These are phyloP conservation scores for Vitis amurensis DNA, from an alignment of 164 flowering plant genomes.

Conservation along the genomic window DNA sequence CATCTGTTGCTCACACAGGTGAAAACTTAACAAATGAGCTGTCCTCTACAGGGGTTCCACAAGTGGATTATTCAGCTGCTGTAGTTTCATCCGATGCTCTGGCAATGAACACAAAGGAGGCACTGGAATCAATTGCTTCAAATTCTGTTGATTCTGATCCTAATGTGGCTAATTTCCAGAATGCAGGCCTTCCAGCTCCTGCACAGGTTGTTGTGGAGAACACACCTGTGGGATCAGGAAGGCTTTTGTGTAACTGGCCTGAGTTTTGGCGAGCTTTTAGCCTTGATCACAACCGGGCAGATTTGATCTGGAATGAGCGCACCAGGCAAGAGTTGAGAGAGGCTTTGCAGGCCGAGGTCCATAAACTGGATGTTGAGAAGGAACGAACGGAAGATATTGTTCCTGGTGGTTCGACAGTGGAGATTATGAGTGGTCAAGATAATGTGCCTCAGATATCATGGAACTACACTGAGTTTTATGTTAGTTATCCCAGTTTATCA, in stretches of 20 bases:
- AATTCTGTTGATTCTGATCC: slow-evolving; percentile 45
- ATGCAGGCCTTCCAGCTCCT: slow-evolving; percentile 74
- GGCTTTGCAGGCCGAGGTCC: slow-evolving; percentile 90
- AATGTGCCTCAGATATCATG: slow-evolving; percentile 82
- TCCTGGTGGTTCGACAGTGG: slow-evolving; percentile 53
- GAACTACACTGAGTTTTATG: slow-evolving; percentile 88
- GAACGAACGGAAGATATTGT: slow-evolving; percentile 94
- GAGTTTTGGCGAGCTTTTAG: slow-evolving; percentile 98
- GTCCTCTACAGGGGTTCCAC: slow-evolving; percentile 35
- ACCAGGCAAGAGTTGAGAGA: slow-evolving; percentile 91
- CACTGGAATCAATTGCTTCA: slow-evolving; percentile 43
- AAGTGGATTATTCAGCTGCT: slow-evolving; percentile 33
- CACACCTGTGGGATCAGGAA: slow-evolving; percentile 92
- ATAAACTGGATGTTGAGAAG: slow-evolving; percentile 88
- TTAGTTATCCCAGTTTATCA: slow-evolving; percentile 79
- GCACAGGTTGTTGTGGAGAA: slow-evolving; percentile 96
- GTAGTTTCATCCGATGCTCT: slow-evolving; percentile 35
- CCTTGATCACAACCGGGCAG: slow-evolving; percentile 98
- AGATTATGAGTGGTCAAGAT: slow-evolving; percentile 53
- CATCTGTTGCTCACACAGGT: slow-evolving; percentile 33
- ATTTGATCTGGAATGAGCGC: slow-evolving; percentile 97
- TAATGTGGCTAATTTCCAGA: slow-evolving; percentile 33
- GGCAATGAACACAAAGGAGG: slow-evolving; percentile 21
- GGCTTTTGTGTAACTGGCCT: slow-evolving; percentile 90
- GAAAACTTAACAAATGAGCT: slow-evolving; percentile 40